These are phyloP conservation scores for Cetradonia linearis DNA, from an alignment of 495 filamentous ascomycete species.

Conservation along the genomic window DNA sequence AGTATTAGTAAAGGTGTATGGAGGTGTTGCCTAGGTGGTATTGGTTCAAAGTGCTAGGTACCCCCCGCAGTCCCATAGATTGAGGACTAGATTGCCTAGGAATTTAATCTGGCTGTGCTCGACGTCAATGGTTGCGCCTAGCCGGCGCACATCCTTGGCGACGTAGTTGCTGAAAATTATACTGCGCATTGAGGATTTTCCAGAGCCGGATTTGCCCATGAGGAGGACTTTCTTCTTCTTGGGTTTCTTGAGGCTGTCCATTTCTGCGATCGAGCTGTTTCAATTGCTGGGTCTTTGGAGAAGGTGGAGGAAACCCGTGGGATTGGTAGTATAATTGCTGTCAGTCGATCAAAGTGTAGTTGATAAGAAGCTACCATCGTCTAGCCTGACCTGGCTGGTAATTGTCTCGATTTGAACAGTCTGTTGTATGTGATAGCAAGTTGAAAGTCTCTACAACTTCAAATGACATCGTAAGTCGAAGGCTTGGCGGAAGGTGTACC, in stretches of 20 bases:
- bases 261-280: neutral
- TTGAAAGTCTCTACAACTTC: neutral
- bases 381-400: neutral
- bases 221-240: constrained; percentile 50
- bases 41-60: constrained; percentile 30
- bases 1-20: neutral
- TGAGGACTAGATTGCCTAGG: constrained; percentile 90
- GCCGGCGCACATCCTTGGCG: constrained; percentile 83
- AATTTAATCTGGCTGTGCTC: constrained; percentile 98
- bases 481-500: neutral
- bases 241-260: constrained; percentile 32
- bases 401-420: neutral
- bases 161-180: constrained; percentile 99
- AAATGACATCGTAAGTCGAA: neutral
- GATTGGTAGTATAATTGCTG: neutral
- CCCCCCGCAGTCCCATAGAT: constrained; percentile 97
- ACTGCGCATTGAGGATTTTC: constrained; percentile 96
- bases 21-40: neutral
- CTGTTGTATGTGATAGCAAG: neutral
- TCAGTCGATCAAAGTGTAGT: neutral
- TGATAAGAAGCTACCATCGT: neutral
- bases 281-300: neutral
- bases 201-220: constrained; percentile 93
- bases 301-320: neutral
- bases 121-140: constrained; percentile 97